A percentile compares a stretch with the other conserved stretches of the same genome.
Evolutionary conservation across 441 rosid species (phyloP).

Genomic region (Pelargonium fulgidum): DNA sequence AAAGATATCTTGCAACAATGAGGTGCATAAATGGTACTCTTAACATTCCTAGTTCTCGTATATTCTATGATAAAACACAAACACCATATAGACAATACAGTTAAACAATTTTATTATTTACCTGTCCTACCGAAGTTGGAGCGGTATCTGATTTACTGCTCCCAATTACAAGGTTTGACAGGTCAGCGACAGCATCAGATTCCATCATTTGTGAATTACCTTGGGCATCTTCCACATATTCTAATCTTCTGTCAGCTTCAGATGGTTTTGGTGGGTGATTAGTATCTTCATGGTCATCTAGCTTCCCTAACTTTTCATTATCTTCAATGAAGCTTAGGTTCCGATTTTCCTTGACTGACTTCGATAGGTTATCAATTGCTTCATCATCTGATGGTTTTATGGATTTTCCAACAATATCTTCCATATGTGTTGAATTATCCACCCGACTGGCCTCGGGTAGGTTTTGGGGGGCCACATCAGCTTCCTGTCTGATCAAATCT

Average conservation of each 20-base stretch:
- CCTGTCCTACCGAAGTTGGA: constrained; percentile 13
- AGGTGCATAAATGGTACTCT: neutral
- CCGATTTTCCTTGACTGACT: neutral
- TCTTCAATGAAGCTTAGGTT: constrained; percentile 1
- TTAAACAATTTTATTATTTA: constrained; percentile 18
- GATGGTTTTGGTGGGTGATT: neutral
- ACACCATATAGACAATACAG: no score
- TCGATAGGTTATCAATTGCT: neutral
- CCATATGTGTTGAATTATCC: neutral
- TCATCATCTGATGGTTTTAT: constrained; percentile 5
- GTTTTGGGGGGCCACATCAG: constrained; percentile 1
- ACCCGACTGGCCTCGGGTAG: neutral
- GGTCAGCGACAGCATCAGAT: constrained; percentile 6
- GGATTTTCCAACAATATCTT: neutral
- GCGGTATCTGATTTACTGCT: constrained; percentile 3
- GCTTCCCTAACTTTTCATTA: neutral
- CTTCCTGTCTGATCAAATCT: constrained; percentile 4
- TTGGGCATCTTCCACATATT: constrained; percentile 16
- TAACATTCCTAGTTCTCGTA: neutral
- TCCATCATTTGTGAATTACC: constrained; percentile 22
- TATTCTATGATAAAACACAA: neutral
- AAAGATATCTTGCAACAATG: neutral
- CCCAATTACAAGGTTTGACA: no score
- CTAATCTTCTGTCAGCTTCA: constrained; percentile 8
- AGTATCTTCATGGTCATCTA: neutral